Evolutionary conservation across 2,329 filamentous ascomycete genomes (phyloP).

Genomic region (Cytospora chrysosperma): DNA sequence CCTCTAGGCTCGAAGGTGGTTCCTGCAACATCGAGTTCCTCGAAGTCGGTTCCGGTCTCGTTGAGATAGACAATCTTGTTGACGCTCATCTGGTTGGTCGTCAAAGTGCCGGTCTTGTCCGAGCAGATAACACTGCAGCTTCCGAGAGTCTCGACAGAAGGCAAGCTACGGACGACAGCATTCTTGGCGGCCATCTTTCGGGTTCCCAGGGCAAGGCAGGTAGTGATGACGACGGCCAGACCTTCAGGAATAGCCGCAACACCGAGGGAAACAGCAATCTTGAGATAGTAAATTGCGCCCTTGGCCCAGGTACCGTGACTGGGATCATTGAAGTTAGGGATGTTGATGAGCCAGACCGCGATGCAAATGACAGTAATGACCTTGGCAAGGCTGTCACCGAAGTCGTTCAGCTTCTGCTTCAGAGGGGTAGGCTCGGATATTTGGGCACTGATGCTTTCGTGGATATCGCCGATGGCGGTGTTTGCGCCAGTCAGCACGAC

Average conservation of each 20-base stretch:
- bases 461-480: constrained; percentile 97
- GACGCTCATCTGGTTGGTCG: constrained; percentile 99
- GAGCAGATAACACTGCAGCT: constrained; percentile 99
- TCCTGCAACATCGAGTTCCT: constrained; percentile 86
- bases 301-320: constrained; percentile 92
- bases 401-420: constrained; percentile 98
- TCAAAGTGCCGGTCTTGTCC: constrained; percentile 97
- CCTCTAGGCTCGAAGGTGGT: constrained; percentile 89
- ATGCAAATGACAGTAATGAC: constrained; percentile 97
- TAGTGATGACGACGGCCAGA: constrained; percentile 97
- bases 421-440: constrained; percentile 96
- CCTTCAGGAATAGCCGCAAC: constrained; percentile 98
- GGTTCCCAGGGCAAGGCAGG: constrained; percentile 91
- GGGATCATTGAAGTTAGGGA: constrained; percentile 93
- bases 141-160: constrained; percentile 94
- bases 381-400: constrained; percentile 93
- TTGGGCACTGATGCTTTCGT: constrained; percentile 96
- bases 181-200: constrained; percentile 99
- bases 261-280: constrained; percentile 97
- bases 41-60: constrained; percentile 69
- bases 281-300: constrained; percentile 98
- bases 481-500: constrained; percentile 86
- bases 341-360: constrained; percentile 97
- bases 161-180: constrained; percentile 91
- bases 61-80: constrained; percentile 86